Evolutionary conservation across 495 filamentous ascomycete genomes (phyloP), one percentile per base, ranked within the genome.

Genomic region (Podospora conica): DNA sequence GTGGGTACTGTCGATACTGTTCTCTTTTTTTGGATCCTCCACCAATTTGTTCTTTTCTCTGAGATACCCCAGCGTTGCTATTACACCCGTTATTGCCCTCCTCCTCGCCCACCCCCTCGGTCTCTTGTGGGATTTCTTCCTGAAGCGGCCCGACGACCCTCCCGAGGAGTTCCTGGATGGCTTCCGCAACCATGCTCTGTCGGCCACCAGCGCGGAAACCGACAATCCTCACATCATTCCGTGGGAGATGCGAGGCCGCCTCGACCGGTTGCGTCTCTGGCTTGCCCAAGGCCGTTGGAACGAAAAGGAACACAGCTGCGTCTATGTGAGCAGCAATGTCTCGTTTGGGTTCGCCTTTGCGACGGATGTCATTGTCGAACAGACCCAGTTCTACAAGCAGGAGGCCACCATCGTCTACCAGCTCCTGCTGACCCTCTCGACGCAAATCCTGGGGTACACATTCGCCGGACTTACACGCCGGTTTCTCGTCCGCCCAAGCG

Each of bases 301-400:
- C 72, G 87, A 91, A 69, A 93, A 94, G 73, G 91, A 94, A 74
- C 91, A 94, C 76, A 88, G 85, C 60, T 94, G 91, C 74, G 89
- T 94, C 63, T 94, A 93, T 70, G 91, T 93, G 69, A 90, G 87
- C 80, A 93, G 91, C 76, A 94, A 94, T 75, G 90, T 94, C 27
- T 91, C 91, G n/a, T 94, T 94, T 71, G 91, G 91, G 0, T 94
- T 94, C 78, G 91, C 91, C 24, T 94, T 93, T 76, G 88, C 88
- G 55, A 92, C 89, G 40, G 89, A 92, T 76, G 86, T 94, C 65
- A 93, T 94, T 66, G 90, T 94, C 21, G 91, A 94, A 75, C 91
- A 94, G 79, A 89, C 89, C 10, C 86, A 92, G 67, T 94, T 94
- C 76, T 94, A 94, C 77, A 86, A 93, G 66, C 91, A 94, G 73